Conservation (phyloP, 208 protist genomes). For the Acanthamoeba healyi region DNA sequence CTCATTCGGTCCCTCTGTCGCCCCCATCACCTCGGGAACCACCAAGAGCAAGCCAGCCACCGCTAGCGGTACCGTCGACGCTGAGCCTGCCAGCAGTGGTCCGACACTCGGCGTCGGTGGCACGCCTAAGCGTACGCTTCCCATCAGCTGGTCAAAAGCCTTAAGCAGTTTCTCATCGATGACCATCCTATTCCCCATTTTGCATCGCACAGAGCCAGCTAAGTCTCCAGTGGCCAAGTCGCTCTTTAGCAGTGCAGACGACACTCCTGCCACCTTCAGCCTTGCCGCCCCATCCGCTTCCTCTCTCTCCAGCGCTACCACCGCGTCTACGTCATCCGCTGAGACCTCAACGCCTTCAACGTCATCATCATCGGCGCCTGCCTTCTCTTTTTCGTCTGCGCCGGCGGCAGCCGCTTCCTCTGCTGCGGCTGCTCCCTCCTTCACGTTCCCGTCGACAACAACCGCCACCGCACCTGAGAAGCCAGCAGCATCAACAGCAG, state of each 20-base stretch:
- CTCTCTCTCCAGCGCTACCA: not conserved
- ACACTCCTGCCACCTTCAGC: not conserved
- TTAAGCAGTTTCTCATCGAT: not conserved
- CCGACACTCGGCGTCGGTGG: too few relatives aligned
- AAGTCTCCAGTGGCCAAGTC: conserved; percentile 16
- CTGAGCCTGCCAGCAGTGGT: too few relatives aligned
- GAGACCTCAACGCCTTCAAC: not conserved
- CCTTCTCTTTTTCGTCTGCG: not conserved
- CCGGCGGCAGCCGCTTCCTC: not conserved
- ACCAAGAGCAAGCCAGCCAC: not conserved
- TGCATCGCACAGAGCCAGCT: not conserved
- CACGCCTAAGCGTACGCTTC: too few relatives aligned
- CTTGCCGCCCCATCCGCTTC: not conserved
- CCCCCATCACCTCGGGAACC: not conserved
- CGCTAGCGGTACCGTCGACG: too few relatives aligned
- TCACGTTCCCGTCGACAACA: not conserved
- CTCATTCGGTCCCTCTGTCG: not conserved
- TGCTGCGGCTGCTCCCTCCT: not conserved
- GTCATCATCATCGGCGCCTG: not conserved
- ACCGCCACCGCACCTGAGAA: not conserved
- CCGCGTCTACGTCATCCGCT: not conserved
- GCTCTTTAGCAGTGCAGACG: not conserved
- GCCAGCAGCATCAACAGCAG: too few relatives aligned
- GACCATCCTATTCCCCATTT: not conserved
- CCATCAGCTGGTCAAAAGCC: too few relatives aligned